phyloP scores from a whole-genome alignment of 2,329 filamentous ascomycete species.

The Sarocladiaceae sp. region DNA sequence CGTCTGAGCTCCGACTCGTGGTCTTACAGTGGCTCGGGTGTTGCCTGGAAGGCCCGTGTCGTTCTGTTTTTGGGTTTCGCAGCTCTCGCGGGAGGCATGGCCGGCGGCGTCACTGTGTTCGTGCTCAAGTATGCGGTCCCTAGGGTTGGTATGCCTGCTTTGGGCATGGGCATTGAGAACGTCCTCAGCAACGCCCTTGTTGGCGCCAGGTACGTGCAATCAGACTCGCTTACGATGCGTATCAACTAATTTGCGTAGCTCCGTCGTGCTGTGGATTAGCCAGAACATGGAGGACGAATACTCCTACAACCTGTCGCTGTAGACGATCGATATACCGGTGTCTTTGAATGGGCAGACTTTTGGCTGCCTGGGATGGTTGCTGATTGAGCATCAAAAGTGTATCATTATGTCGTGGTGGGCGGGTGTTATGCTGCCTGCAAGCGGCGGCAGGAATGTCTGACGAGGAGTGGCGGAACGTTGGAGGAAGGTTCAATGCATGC shows the following conservation, averaged over 20 bases:
- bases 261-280: slow-evolving; percentile 62
- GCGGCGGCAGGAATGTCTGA: no score
- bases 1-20: slow-evolving; percentile 60
- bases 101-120: slow-evolving; percentile 64
- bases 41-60: slow-evolving; percentile 66
- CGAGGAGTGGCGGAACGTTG: no score
- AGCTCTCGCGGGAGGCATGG: slow-evolving; percentile 62
- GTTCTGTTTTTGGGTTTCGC: slow-evolving; percentile 66
- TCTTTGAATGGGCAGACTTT: no score
- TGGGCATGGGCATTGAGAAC: slow-evolving; percentile 63
- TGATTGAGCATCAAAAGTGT: background rate
- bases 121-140: slow-evolving; percentile 61
- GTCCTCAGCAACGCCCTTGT: slow-evolving; percentile 62
- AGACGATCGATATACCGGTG: slow-evolving; percentile 4
- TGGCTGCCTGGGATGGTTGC: no score
- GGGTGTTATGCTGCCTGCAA: no score
- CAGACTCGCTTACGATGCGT: background rate
- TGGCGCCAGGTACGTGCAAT: slow-evolving; percentile 50
- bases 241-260: slow-evolving; percentile 33
- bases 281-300: slow-evolving; percentile 74
- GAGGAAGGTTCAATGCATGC: no score
- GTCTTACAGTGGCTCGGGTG: slow-evolving; percentile 57
- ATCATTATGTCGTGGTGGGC: background rate
- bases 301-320: slow-evolving; percentile 62
- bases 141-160: slow-evolving; percentile 52